Base-by-base conservation (phyloP, 805 yeast genomes). In the Brettanomyces naardenensis region DNA sequence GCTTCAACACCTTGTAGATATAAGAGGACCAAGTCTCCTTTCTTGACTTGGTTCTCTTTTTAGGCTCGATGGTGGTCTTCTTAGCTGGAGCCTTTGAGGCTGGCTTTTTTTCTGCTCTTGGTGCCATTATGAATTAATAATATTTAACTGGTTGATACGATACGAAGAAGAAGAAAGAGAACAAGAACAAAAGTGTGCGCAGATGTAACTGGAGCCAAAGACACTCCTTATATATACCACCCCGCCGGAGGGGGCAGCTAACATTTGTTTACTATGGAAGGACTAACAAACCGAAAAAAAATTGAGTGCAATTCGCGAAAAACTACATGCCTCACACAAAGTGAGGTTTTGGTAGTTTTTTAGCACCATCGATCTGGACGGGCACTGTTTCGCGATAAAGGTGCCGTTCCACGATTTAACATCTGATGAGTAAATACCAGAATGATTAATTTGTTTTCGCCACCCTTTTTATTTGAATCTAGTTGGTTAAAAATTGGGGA, bases 11-110 rank as follows among this genome's bases (percentile, higher is more conserved):
- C 73, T 90, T 90, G 92, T 89, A 90, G 66, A 90, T 90, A 73
- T 90, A 90, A 47, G 97, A 88, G 50, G 95, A 87, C 77, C 88
- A 90, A 50, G 97, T 87, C 74, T 90, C 97, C 83, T 87, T 88
- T 80, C 97, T 87, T 58, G 89, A 70, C 82, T 88, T 89, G 54
- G 86, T 63, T 76, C 95, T 87, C 83, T 84, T 89, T 79, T 87
- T 88, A 64, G 80, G 67, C 59, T 78, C 89, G 52, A 83, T 61
- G 48, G 86, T 71, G 62, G 94, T 85, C 75, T 86, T 88, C 77
- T 82, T 83, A 67, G 95, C 94, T 62, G 96, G 95, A 52, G 95
- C 95, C 72, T 89, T 89, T 59, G 96, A 89, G 66, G 97, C 97
- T 54, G 75, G 74, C 58, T 71, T 71, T 69, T 68, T 69, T 58